Evolutionary conservation across 2,329 filamentous ascomycete genomes (phyloP).

Genomic region (Neofusicoccum parvum): DNA sequence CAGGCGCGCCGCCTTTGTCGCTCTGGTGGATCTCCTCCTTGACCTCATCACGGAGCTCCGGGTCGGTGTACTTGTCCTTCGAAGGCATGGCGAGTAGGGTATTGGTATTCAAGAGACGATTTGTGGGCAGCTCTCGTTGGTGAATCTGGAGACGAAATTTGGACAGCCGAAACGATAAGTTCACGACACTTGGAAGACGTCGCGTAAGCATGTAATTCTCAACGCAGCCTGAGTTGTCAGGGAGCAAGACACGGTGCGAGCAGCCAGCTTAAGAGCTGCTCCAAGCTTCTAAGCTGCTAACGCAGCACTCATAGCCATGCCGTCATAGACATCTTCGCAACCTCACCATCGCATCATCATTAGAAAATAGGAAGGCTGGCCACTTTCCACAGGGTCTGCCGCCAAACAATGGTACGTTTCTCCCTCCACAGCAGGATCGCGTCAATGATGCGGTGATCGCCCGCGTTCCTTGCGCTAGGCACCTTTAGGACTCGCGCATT

Average conservation of each 20-base stretch:
- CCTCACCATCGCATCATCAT: not conserved
- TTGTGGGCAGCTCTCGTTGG: not conserved
- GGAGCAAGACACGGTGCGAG: not conserved
- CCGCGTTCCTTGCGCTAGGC: not conserved
- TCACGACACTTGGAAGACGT: not conserved
- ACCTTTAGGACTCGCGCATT: not conserved
- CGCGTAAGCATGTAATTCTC: not conserved
- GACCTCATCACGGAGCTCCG: conserved; percentile 48
- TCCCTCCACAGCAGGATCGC: not conserved
- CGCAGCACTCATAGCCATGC: not conserved
- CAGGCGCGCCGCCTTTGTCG: conserved; percentile 52
- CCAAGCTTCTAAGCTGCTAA: not conserved
- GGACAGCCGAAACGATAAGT: not conserved
- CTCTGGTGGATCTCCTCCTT: conserved; percentile 50
- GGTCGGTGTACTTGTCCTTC: conserved; percentile 52
- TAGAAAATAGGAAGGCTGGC: not conserved
- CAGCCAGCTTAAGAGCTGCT: not conserved
- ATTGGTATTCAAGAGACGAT: not conserved
- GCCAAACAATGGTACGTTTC: not conserved
- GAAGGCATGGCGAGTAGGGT: conserved; percentile 40
- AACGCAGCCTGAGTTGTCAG: not conserved
- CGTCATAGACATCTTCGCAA: not conserved
- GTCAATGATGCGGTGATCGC: conserved; percentile 4
- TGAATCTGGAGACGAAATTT: not conserved
- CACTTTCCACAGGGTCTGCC: not conserved